These are phyloP conservation scores for Glarea lozoyensis DNA, from an alignment of 495 filamentous ascomycete species.

Conservation along the genomic window DNA sequence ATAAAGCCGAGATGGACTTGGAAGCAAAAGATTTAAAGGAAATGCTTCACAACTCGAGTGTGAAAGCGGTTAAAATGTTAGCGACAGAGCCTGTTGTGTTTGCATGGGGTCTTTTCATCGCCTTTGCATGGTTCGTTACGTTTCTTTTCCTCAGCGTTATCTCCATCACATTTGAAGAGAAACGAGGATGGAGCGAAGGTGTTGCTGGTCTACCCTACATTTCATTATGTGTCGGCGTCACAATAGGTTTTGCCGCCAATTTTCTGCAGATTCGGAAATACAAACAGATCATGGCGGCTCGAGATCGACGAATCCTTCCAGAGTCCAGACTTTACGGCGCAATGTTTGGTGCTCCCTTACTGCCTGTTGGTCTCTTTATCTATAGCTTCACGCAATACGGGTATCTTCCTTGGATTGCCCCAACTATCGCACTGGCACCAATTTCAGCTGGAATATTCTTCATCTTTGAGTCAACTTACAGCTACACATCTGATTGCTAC, in stretches of 20 bases:
- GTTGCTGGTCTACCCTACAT: constrained; percentile 68
- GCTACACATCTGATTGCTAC: constrained; percentile 26
- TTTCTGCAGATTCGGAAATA: constrained; percentile 36
- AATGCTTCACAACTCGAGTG: constrained; percentile 20
- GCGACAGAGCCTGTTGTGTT: constrained; percentile 75
- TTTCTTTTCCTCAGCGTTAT: constrained; percentile 91
- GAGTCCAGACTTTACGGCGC: constrained; percentile 69
- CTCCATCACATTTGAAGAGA: constrained; percentile 64
- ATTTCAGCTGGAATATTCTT: constrained; percentile 69
- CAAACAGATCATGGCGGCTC: constrained; percentile 38
- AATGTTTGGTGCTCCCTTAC: constrained; percentile 55
- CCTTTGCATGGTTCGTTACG: constrained; percentile 61
- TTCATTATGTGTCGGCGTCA: constrained; percentile 46
- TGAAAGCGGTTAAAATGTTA: constrained; percentile 46
- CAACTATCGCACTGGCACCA: constrained; percentile 53
- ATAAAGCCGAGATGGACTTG: constrained; percentile 24
- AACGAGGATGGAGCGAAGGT: constrained; percentile 63
- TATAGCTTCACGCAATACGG: constrained; percentile 64
- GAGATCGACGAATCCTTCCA: constrained; percentile 49
- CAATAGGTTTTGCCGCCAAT: constrained; percentile 80
- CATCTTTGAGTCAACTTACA: constrained; percentile 35
- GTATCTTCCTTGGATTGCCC: constrained; percentile 58
- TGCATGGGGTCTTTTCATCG: constrained; percentile 62
- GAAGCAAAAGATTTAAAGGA: constrained; percentile 20
- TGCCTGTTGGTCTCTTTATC: constrained; percentile 61